A percentile compares a stretch with the other conserved stretches of the same genome.
Evolutionary conservation across 768 basidiomycete species (phyloP).

Genomic region (Phaeolepiota aurea): DNA sequence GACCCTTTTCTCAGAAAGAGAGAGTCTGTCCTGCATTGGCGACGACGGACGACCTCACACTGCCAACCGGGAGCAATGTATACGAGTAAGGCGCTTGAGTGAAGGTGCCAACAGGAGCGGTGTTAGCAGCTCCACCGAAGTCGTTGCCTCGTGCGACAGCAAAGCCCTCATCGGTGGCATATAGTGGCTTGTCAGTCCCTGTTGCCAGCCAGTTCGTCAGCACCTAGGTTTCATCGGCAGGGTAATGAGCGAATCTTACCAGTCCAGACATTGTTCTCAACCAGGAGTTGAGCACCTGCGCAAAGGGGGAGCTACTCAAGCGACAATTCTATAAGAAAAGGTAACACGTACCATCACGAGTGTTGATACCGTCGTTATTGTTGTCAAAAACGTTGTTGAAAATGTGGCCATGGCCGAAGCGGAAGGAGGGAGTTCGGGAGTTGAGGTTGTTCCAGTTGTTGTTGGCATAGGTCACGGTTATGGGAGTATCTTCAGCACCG

Average conservation of each 20-base stretch:
- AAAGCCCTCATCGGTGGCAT: slow-evolving; percentile 30
- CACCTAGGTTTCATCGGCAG: neutral
- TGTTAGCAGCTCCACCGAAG: slow-evolving; percentile 19
- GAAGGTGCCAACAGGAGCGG: slow-evolving; percentile 21
- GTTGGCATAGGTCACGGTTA: slow-evolving; percentile 33
- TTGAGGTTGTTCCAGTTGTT: slow-evolving; percentile 36
- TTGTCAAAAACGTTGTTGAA: slow-evolving; percentile 36
- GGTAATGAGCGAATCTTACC: slow-evolving; percentile 12
- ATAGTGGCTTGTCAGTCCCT: slow-evolving; percentile 29
- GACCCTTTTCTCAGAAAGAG: slow-evolving; percentile 9
- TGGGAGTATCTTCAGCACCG: slow-evolving; percentile 26
- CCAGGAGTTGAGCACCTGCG: slow-evolving; percentile 36
- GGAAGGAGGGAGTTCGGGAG: slow-evolving; percentile 37
- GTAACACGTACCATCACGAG: slow-evolving; percentile 22
- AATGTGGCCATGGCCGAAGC: slow-evolving; percentile 37
- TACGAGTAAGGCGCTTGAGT: slow-evolving; percentile 25
- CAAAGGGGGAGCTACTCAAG: neutral
- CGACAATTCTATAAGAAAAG: neutral
- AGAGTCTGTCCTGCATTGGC: slow-evolving; percentile 19
- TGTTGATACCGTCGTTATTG: slow-evolving; percentile 36
- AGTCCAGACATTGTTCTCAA: slow-evolving; percentile 39
- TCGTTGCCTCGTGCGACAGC: slow-evolving; percentile 30
- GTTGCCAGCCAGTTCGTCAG: no score
- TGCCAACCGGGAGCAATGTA: slow-evolving; percentile 17
- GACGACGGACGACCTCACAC: slow-evolving; percentile 16